Evolutionary conservation across 2,329 filamentous ascomycete genomes (phyloP).

Genomic region (Aspergillus brunneoviolaceus): DNA sequence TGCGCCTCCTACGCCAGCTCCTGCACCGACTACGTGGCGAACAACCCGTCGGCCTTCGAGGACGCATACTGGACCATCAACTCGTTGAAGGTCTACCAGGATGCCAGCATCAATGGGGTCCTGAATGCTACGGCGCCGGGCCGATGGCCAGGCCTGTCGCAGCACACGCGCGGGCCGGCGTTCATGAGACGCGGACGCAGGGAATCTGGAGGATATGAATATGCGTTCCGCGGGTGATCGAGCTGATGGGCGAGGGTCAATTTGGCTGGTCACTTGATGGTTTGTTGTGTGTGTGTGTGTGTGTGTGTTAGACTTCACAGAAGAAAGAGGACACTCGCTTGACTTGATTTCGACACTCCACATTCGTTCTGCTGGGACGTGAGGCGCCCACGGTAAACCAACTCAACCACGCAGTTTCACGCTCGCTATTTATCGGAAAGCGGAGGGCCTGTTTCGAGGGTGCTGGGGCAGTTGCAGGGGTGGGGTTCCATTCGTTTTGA

Average conservation of each 20-base stretch:
- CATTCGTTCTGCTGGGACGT: background rate
- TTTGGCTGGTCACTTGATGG: background rate
- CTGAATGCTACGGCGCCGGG: background rate
- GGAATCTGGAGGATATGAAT: background rate
- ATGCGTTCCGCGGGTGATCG: background rate
- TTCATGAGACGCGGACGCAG: background rate
- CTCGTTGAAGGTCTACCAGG: slow-evolving; percentile 64
- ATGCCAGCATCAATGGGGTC: slow-evolving; percentile 12
- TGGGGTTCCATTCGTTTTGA: background rate
- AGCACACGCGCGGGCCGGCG: background rate
- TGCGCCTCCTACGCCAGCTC: slow-evolving; percentile 62
- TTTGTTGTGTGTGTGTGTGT: too few species aligned
- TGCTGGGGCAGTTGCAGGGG: too few species aligned
- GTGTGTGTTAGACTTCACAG: too few species aligned
- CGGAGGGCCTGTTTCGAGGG: too few species aligned
- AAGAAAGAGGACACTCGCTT: background rate
- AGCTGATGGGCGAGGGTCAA: too few species aligned
- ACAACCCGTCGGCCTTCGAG: slow-evolving; percentile 67
- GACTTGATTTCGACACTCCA: background rate
- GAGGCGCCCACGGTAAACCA: background rate
- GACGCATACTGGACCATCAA: slow-evolving; percentile 78
- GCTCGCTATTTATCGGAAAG: too few species aligned
- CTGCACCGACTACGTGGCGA: slow-evolving; percentile 70
- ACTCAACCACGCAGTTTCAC: too few species aligned
- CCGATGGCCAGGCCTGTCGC: background rate